phyloP scores from a whole-genome alignment of 2,329 filamentous ascomycete species.

The Cryphonectria carpinicola region DNA sequence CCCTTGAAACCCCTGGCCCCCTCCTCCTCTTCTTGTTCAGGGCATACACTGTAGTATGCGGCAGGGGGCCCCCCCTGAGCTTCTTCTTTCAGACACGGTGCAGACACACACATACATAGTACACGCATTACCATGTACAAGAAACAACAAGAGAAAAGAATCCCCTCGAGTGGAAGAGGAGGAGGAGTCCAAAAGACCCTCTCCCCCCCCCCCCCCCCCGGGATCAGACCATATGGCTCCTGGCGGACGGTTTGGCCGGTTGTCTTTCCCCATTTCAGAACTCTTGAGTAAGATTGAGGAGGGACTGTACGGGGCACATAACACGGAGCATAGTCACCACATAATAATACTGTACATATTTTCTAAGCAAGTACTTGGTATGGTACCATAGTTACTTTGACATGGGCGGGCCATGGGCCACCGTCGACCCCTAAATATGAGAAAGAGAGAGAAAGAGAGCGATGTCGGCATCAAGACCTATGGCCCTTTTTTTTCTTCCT shows the following conservation, averaged over 20 bases:
- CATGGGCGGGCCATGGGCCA: neutral
- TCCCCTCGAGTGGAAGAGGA: neutral
- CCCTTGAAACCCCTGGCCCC: neutral
- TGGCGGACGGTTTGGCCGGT: conserved; percentile 1
- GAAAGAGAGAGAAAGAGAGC: neutral
- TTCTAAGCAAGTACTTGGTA: neutral
- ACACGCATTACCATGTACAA: no score
- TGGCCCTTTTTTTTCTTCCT: neutral
- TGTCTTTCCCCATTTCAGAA: neutral
- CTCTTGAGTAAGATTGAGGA: conserved; percentile 1
- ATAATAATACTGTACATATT: neutral
- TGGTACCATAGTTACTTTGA: neutral
- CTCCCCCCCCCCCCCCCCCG: neutral
- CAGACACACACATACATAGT: neutral
- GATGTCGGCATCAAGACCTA: neutral
- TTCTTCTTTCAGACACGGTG: neutral
- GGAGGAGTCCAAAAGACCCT: no score
- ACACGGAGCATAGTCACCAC: neutral
- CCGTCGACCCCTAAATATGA: neutral
- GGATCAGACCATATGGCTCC: conserved; percentile 14
- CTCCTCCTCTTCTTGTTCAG: neutral
- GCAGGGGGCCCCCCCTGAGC: neutral
- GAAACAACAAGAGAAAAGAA: neutral
- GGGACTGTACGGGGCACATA: conserved; percentile 4
- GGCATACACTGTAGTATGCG: neutral